phyloP scores from a whole-genome alignment of 257 asterid genomes.

The Jaltomata sinuosa region DNA sequence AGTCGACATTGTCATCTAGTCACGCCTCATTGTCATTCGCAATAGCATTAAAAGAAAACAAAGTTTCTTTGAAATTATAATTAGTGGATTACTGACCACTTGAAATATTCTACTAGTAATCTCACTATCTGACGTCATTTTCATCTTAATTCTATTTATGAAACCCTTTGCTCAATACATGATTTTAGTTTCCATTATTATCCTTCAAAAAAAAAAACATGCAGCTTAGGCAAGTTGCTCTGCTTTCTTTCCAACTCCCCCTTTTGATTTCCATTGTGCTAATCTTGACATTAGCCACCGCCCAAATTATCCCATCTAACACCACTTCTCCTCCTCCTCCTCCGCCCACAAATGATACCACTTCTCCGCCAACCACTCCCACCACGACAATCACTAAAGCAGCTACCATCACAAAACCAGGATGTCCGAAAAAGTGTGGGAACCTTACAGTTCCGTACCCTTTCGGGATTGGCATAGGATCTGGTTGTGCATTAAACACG shows the following conservation, averaged over 20 bases:
- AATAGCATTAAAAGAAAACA: not conserved
- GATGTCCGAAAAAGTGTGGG: slow-evolving; percentile 26
- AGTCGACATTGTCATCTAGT: not conserved
- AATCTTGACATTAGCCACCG: slow-evolving; percentile 8
- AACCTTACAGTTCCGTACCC: slow-evolving; percentile 37
- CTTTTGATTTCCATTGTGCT: slow-evolving; percentile 8
- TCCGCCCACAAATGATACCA: not conserved
- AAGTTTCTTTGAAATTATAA: not conserved
- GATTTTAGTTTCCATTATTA: not conserved
- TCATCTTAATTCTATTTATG: not conserved
- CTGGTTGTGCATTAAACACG: slow-evolving; percentile 24
- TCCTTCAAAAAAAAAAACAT: not conserved
- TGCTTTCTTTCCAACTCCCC: not conserved
- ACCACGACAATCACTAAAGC: slow-evolving; percentile 10
- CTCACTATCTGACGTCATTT: not conserved
- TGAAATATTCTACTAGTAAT: not conserved
- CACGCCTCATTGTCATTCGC: not conserved
- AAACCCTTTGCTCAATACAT: not conserved
- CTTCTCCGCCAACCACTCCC: not conserved
- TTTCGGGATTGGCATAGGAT: slow-evolving; percentile 24
- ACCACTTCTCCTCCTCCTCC: slow-evolving; percentile 2
- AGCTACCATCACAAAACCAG: slow-evolving; percentile 21
- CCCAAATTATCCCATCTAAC: slow-evolving; percentile 5
- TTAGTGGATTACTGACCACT: not conserved
- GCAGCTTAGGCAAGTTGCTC: not conserved